phyloP scores from a whole-genome alignment of 805 yeast genomes.

The Zygoascus flipseniorum region DNA sequence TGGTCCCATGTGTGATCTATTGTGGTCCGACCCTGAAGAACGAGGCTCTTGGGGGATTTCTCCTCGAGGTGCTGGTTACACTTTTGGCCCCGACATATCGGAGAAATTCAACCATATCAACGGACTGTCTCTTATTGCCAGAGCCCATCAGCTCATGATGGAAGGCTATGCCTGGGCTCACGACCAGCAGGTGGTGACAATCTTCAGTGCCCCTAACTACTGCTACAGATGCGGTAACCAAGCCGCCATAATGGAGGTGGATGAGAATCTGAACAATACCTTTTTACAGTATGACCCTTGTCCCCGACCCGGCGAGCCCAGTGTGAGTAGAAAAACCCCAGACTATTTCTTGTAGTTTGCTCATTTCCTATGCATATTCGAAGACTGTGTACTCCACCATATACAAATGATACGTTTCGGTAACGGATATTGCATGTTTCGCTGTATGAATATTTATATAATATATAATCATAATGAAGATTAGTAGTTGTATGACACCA shows the following conservation, averaged over 20 bases:
- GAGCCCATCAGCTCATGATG: constrained; percentile 97
- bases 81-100: constrained; percentile 93
- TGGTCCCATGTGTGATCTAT: constrained; percentile 94
- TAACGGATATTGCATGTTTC: not conserved
- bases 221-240: constrained; percentile 97
- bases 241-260: constrained; percentile 97
- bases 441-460: not conserved
- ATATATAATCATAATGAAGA: not conserved
- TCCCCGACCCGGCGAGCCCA: constrained; percentile 96
- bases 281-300: constrained; percentile 94
- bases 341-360: constrained; percentile 65
- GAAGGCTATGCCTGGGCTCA: constrained; percentile 96
- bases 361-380: too few relatives aligned
- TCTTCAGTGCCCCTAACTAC: constrained; percentile 91
- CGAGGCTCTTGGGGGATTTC: constrained; percentile 98
- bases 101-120: constrained; percentile 95
- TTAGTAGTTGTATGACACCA: too few relatives aligned
- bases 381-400: not conserved
- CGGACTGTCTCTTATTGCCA: constrained; percentile 75
- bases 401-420: not conserved
- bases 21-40: constrained; percentile 97
- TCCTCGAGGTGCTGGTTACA: constrained; percentile 99
- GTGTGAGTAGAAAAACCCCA: constrained; percentile 93
- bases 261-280: constrained; percentile 75
- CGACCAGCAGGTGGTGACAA: constrained; percentile 88